Evolutionary conservation across 2,329 filamentous ascomycete species (phyloP), one percentile per base, ranked within the genome.

Genomic region (Diplocarpon mali): DNA sequence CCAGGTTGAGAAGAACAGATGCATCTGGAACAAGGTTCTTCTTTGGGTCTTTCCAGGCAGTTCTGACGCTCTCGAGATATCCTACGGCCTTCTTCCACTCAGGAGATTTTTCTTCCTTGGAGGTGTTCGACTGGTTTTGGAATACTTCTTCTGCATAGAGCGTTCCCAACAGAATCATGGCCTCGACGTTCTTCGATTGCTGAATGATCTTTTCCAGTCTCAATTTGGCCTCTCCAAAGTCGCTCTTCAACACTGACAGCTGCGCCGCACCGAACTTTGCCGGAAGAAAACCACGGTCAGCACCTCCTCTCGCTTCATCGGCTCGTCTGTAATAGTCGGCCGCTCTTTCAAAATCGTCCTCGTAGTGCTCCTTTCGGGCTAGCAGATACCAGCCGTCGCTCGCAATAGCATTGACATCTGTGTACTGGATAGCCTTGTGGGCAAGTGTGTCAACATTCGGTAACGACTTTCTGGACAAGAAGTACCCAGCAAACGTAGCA

Each of bases 381-480:
- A 96, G 76, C 8, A 96, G 68, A 65, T 95, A 98, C 89, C 90
- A 96, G 30, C 92, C 93, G 61, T 98, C 93, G 65, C 90, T 95
- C 17, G 90, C 90, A 62, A 96, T 87, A 3, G 89, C 86, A 62
- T 95, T 95, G 55, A 96, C 86, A 60, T 98, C 92, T 2, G 92
- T 96, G 57, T 86, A 83, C 59, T 95, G 87, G 51, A 98, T 95
- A 6, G 92, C 89, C 63, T 92, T 92, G 62, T 89, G 84, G 7
- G 90, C 86, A 14, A 98, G 72, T 15, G 80, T 80, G 54, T 96
- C 88, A 9, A 92, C 88, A 48, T 87, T 88, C 17, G 77, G 67
- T 64, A 87, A 83, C 8, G 80, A 78, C 61, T 88, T 93, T 57
- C 85, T 77, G 2, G 87, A 80, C 24, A 95, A 69, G 65, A 95